These are phyloP conservation scores for Wilhelminamyces savonicus DNA, from an alignment of 805 yeast genomes.

Conservation along the genomic window DNA sequence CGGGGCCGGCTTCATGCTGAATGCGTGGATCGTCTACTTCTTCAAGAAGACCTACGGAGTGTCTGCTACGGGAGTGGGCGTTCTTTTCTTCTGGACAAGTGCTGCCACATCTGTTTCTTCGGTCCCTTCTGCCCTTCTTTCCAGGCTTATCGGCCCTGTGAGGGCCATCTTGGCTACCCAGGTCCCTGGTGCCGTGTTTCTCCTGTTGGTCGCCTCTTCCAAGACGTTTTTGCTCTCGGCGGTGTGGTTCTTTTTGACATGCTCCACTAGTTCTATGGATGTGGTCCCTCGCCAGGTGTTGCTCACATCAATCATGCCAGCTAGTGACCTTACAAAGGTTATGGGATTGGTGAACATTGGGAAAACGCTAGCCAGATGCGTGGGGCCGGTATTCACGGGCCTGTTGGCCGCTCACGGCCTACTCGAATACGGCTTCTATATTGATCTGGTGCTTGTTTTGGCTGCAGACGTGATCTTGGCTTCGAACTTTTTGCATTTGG, in stretches of 20 bases:
- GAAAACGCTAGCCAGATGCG: slow-evolving; percentile 76
- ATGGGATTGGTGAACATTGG: slow-evolving; percentile 85
- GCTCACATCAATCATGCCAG: slow-evolving; percentile 58
- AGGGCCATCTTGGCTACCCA: slow-evolving; percentile 70
- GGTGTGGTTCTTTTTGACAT: slow-evolving; percentile 37
- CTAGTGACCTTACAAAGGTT: slow-evolving; percentile 62
- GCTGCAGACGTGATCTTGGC: slow-evolving; percentile 42
- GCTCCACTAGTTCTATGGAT: slow-evolving; percentile 71
- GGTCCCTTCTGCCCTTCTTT: slow-evolving; percentile 67
- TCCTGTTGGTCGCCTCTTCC: slow-evolving; percentile 32
- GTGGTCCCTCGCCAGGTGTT: slow-evolving; percentile 87
- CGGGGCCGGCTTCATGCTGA: slow-evolving; percentile 84
- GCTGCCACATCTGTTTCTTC: slow-evolving; percentile 62
- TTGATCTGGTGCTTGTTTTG: slow-evolving; percentile 46
- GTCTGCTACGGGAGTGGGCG: slow-evolving; percentile 56
- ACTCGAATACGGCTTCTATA: slow-evolving; percentile 45
- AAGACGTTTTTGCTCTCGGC: slow-evolving; percentile 40
- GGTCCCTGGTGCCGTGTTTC: slow-evolving; percentile 67
- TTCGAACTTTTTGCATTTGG: slow-evolving; percentile 35
- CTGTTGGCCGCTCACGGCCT: slow-evolving; percentile 47
- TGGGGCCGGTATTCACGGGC: slow-evolving; percentile 82
- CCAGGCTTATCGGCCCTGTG: slow-evolving; percentile 70
- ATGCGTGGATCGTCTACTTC: slow-evolving; percentile 84
- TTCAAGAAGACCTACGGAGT: slow-evolving; percentile 52
- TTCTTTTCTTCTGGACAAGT: slow-evolving; percentile 60